Evolutionary conservation across 2,329 filamentous ascomycete species (phyloP).

Genomic region (Fusarium domesticum): DNA sequence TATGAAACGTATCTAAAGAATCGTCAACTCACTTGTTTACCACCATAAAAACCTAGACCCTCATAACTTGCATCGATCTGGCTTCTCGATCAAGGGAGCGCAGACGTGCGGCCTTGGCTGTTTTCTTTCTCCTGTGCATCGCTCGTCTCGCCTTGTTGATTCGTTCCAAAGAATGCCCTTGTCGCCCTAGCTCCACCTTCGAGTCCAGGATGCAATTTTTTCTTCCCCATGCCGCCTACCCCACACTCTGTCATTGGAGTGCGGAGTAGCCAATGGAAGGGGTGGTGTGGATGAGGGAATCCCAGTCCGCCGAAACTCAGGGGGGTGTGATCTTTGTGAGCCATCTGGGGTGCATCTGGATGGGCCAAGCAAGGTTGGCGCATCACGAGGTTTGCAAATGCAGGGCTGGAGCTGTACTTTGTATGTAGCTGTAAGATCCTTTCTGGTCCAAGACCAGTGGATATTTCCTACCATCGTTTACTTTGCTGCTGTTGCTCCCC

Average conservation of each 20-base stretch:
- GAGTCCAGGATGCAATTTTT: neutral
- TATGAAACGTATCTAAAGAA: neutral
- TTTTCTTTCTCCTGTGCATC: conserved; percentile 1
- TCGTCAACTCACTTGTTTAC: neutral
- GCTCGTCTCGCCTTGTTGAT: neutral
- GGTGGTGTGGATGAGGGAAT: conserved; percentile 11
- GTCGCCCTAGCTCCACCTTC: neutral
- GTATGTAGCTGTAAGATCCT: too few relatives aligned
- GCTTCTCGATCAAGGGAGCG: neutral
- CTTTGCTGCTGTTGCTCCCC: too few relatives aligned
- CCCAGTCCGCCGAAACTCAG: conserved; percentile 12
- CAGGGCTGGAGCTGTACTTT: conserved; percentile 23
- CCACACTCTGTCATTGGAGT: conserved; percentile 27
- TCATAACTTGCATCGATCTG: neutral
- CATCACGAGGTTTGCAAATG: conserved; percentile 27
- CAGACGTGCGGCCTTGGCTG: conserved; percentile 1
- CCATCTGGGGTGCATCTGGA: neutral
- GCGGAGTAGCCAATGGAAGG: conserved; percentile 29
- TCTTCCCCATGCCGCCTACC: conserved; percentile 1
- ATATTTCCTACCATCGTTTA: neutral
- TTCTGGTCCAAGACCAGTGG: neutral
- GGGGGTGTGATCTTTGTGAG: conserved; percentile 11
- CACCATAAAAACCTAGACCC: neutral
- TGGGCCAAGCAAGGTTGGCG: conserved; percentile 15
- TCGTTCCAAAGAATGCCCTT: neutral